Percentiles rank a stretch among this genome's conserved stretches.
Conservation (phyloP, 441 rosid genomes). For the Adansonia gregorii region DNA sequence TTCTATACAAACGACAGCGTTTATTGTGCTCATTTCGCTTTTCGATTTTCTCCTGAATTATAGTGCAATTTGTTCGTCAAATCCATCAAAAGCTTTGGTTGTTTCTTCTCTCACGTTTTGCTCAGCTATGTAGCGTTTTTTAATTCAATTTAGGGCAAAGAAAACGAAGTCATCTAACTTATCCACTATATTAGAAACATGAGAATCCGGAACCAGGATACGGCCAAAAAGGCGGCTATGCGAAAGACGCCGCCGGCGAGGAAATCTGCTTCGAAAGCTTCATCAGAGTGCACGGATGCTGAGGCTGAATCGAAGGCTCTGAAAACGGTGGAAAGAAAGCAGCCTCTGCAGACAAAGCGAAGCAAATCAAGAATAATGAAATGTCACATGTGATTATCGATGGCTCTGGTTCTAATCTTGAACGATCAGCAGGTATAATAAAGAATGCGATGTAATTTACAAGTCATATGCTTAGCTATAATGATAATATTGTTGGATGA, state of each 20-base stretch:
- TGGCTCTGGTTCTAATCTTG: conserved; percentile 33
- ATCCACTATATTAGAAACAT: conserved; percentile 15
- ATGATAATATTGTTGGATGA: not conserved
- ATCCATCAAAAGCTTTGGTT: not conserved
- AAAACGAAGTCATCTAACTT: not conserved
- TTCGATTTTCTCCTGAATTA: not conserved
- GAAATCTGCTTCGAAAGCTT: conserved; percentile 33
- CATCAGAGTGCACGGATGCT: conserved; percentile 26
- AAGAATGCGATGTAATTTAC: not conserved
- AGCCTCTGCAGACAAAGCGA: conserved; percentile 34
- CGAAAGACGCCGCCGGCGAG: conserved; percentile 43
- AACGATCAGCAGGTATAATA: conserved; percentile 40
- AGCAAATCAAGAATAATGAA: conserved; percentile 34
- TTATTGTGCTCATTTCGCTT: not conserved
- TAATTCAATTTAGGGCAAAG: not conserved
- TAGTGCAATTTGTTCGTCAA: conserved; percentile 2
- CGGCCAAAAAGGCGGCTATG: conserved; percentile 31
- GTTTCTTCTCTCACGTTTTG: not conserved
- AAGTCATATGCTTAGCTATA: not conserved
- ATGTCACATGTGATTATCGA: conserved; percentile 23
- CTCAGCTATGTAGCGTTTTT: not conserved
- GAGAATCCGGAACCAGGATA: conserved; percentile 46
- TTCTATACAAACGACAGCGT: not conserved
- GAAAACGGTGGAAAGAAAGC: conserved; percentile 31
- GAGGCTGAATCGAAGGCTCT: conserved; percentile 30